A percentile compares a stretch with the other conserved stretches of the same genome.
Conservation (phyloP, 2,329 filamentous ascomycete genomes). For the Podosphaera fusca region DNA sequence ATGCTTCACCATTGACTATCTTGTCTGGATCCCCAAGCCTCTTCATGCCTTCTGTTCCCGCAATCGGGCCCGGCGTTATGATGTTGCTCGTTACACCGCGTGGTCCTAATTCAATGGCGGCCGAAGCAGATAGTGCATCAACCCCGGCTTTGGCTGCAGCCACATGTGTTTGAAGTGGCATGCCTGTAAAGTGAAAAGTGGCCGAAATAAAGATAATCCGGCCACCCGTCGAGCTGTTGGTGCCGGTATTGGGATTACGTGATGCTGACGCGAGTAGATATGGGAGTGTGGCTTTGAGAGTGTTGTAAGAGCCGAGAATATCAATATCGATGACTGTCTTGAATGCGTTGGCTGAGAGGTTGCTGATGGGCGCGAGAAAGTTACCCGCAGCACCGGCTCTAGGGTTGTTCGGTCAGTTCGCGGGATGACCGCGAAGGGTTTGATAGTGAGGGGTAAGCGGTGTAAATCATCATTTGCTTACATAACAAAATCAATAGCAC, state of each 20-base stretch:
- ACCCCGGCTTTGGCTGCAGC: slow-evolving; percentile 77
- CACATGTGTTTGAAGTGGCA: slow-evolving; percentile 74
- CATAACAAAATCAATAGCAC: slow-evolving; percentile 83
- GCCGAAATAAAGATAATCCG: slow-evolving; percentile 80
- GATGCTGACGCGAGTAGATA: slow-evolving; percentile 54
- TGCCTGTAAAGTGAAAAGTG: slow-evolving; percentile 73
- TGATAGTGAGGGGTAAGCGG: not conserved
- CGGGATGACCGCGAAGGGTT: not conserved
- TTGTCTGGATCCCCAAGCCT: slow-evolving; percentile 23
- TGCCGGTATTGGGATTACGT: slow-evolving; percentile 32
- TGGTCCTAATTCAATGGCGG: slow-evolving; percentile 78
- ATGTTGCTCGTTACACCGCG: slow-evolving; percentile 71
- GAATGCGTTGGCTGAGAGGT: slow-evolving; percentile 73
- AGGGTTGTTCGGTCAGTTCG: not conserved
- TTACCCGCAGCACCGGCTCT: slow-evolving; percentile 90
- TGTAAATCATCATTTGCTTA: slow-evolving; percentile 21
- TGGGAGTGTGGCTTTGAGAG: slow-evolving; percentile 72
- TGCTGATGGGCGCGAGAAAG: slow-evolving; percentile 68
- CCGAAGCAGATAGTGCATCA: slow-evolving; percentile 57
- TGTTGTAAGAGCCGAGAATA: slow-evolving; percentile 82
- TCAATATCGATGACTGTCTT: slow-evolving; percentile 93
- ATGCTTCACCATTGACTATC: slow-evolving; percentile 8
- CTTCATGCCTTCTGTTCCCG: slow-evolving; percentile 59
- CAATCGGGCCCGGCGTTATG: slow-evolving; percentile 60
- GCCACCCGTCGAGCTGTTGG: slow-evolving; percentile 39